Evolutionary conservation across 768 basidiomycete species (phyloP), one percentile per base, ranked within the genome.

Genomic region (Rhizopogon vesiculosus): DNA sequence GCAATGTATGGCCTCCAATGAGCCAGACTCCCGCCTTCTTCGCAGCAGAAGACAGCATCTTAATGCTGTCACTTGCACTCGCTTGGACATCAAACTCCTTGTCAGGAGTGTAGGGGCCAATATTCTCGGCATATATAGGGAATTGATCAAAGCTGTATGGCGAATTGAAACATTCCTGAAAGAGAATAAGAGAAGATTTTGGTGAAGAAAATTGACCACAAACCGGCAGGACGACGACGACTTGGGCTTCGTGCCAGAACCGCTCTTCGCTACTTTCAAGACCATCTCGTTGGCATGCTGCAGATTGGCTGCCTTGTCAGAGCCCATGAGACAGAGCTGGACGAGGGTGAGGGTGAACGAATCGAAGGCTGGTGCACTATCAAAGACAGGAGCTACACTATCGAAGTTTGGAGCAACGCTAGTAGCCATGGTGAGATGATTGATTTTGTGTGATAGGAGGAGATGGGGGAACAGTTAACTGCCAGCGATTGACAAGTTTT

Each of bases 331-430:
- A 91, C 74, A 53, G 4, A 99, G 82, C 69, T 99, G 97, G 55
- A 98, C 83, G 45, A 98, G 78, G 1, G 95, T 92, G 52, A 99
- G 79, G 18, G 79, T 86, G 72, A 98, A 98, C 2, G 85, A 78
- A 62, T 82, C 85, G 68, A 91, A 78, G 2, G 72, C 55, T 0
- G 78, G 76, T 4, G 4, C 25, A 25, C 4, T 5, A 25, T 25
- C 25, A 4, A 4, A 25, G 25, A 4, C 3, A 4, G 25, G 25
- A 25, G 25, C 25, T 1, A 4, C 25, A 25, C 4, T 5, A 25
- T 25, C 25, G 25, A 25, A 25, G 25, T 25, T 4, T 25, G 25
- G 25, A 5, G 70, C 56, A 55, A 62, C 42, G 3, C 56, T 53
- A 35, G 59, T 59, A 54, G 66, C 62, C 69, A 72, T 71, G 28